Evolutionary conservation across 768 basidiomycete genomes (phyloP), one percentile per base, ranked within the genome.

Genomic region (Suillus americanus): DNA sequence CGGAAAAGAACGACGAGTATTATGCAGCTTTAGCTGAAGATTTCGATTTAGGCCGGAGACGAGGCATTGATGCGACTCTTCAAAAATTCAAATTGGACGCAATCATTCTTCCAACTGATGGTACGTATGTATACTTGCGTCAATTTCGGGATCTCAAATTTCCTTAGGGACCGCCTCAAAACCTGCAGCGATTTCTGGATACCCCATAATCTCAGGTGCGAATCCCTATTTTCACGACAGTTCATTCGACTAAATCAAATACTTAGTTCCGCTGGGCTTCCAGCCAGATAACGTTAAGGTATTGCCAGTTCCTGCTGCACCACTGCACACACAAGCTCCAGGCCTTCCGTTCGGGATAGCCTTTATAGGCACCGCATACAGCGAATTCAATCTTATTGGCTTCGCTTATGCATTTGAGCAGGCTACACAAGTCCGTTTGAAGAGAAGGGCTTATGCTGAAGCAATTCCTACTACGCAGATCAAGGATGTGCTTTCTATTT

Each of bases 341-440:
- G 85, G 85, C 13, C 81, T 85, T 46, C 87, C 88, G 0, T 85
- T 89, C 55, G 88, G 88, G 1, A 72, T 89, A 7, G 82, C 86
- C 3, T 89, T 89, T 75, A 68, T 88, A 12, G 86, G 86, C 0
- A 85, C 86, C 1, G 84, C 84, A 16, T 89, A 85, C 71, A 84
- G 83, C 50, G 89, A 89, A 63, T 84, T 82, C 69, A 73, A 80
- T 23, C 78, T 89, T 53, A 80, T 90, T 63, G 78, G 83, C 0
- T 81, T 85, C 64, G 89, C 80, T 3, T 89, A 82, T 73, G 87
- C 88, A 2, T 89, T 86, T 66, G 89, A 90, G 70, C 88, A 89
- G 71, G 81, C 81, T 62, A 89, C 89, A 8, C 78, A 84, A 61
- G 82, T 81, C 16, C 73, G 87, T 20, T 69, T 86, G 63, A 71